phyloP scores from a whole-genome alignment of 805 yeast genomes.

The Ogataea philodendri region DNA sequence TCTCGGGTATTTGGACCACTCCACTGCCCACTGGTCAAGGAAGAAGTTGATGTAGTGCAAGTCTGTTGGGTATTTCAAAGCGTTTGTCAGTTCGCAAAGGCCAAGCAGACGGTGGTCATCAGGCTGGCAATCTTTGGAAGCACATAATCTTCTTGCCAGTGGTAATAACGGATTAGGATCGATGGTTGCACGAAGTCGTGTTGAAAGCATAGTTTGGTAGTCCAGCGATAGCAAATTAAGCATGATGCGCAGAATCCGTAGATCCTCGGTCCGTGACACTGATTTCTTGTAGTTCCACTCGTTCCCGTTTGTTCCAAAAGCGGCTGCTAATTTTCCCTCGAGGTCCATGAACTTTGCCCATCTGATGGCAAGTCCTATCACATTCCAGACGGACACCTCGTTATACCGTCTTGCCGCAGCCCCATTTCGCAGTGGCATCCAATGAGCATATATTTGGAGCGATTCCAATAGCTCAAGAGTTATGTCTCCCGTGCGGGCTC shows the following conservation, averaged over 20 bases:
- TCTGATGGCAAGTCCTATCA: constrained; percentile 18
- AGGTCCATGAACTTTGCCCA: constrained; percentile 17
- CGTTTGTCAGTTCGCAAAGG: constrained; percentile 18
- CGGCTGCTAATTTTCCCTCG: constrained; percentile 12
- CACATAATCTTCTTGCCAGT: constrained; percentile 12
- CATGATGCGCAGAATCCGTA: constrained; percentile 16
- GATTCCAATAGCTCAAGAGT: constrained; percentile 19
- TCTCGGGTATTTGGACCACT: constrained; percentile 2
- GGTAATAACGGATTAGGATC: constrained; percentile 18
- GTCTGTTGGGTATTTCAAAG: constrained; percentile 6
- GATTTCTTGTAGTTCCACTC: no score
- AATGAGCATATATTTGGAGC: constrained; percentile 19
- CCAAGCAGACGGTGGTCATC: constrained; percentile 19
- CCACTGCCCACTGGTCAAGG: constrained; percentile 19
- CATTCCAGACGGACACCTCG: constrained; percentile 17
- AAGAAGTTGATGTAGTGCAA: constrained; percentile 13
- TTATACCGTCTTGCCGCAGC: constrained; percentile 8
- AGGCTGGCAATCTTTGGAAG: constrained; percentile 10
- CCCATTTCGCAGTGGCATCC: constrained; percentile 14
- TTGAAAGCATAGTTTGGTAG: constrained; percentile 19
- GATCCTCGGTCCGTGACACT: constrained; percentile 11
- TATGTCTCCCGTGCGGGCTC: constrained; percentile 12
- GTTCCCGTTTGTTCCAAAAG: constrained; percentile 6
- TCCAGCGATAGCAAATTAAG: constrained; percentile 19
- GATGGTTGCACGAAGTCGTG: constrained; percentile 19